Base-by-base conservation (phyloP, 2,329 filamentous ascomycete species). In the Corinectria fuckeliana region DNA sequence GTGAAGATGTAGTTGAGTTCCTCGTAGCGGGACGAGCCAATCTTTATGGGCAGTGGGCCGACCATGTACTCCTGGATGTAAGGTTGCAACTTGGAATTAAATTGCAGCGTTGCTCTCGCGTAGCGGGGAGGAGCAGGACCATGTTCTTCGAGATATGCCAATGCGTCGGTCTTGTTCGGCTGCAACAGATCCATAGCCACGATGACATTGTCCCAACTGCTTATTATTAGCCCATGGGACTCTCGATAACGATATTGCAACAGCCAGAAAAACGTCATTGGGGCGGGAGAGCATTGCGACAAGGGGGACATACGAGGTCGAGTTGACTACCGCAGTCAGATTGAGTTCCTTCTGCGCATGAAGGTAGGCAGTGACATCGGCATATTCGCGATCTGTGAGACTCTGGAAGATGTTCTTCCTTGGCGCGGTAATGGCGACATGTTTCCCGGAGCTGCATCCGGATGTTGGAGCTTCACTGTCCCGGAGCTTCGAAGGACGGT, bases 91-190 rank as follows among this genome's bases (percentile, higher is more conserved):
- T 54, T 16, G 2, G 62, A 56, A 32, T 65, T 65, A 2, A 65
- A 65, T 4, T 62, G 80, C 71, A 8, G 76, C 62, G 26, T 75
- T 72, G 7, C 75, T 72, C 2, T 79, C 71, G 81, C 81, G 66
- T 78, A 82, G 16, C 77, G 72, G 2, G 66, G 53, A 1, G 81
- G 80, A 1, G 69, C 64, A 3, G 75, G 55, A 0, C 68, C 75
- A 6, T 66, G 61, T 2, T 72, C 73, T 28, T 83, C 79, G 2
- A 84, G 67, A 55, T 81, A 84, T 2, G 74, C 58, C 45, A 82
- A 54, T 0, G 75, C 78, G 56, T 81, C 80, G 0, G 80, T 81
- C 71, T 84, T 84, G 69, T 84, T 84, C 0, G 81, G 81, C 20
- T 69, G 63, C 50, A 82, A 69, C 0, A 77, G 60, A 65, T 82